Conservation (phyloP, 805 yeast genomes). For the Metschnikowia dekortorum region DNA sequence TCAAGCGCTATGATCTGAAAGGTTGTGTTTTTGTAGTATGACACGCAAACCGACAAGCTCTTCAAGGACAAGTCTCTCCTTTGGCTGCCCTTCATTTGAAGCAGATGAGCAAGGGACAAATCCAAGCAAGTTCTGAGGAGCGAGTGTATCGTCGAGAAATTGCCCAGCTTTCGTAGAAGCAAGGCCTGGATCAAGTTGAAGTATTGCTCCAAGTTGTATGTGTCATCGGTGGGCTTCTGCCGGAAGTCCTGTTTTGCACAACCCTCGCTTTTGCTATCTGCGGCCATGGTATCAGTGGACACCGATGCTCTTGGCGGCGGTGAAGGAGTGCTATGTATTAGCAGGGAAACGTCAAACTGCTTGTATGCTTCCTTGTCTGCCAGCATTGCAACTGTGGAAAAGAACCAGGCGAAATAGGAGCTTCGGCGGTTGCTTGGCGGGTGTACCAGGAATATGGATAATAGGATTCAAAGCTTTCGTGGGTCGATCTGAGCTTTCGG, state of each 20-base stretch:
- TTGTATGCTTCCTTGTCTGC: constrained; percentile 1
- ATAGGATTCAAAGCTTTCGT: neutral
- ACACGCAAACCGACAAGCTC: constrained; percentile 12
- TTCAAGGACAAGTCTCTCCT: constrained; percentile 23
- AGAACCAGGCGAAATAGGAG: neutral
- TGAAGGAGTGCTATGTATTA: neutral
- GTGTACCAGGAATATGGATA: neutral
- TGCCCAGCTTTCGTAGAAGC: neutral
- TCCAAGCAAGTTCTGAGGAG: constrained; percentile 24
- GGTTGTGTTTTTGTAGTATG: neutral
- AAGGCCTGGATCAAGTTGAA: neutral
- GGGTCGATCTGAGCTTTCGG: neutral
- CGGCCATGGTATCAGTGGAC: neutral
- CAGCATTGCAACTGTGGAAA: neutral
- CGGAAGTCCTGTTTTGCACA: neutral
- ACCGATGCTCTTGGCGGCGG: neutral
- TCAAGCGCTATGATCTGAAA: neutral
- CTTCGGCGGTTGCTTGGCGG: neutral
- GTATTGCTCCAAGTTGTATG: neutral
- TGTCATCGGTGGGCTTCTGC: neutral
- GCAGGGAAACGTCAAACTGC: constrained; percentile 2
- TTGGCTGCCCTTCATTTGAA: constrained; percentile 20
- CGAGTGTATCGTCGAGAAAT: constrained; percentile 17
- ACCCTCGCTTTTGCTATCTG: neutral
- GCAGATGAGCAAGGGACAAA: constrained; percentile 21